Evolutionary conservation across 805 yeast genomes (phyloP), one percentile per base, ranked within the genome.

Genomic region (Candida germanica): DNA sequence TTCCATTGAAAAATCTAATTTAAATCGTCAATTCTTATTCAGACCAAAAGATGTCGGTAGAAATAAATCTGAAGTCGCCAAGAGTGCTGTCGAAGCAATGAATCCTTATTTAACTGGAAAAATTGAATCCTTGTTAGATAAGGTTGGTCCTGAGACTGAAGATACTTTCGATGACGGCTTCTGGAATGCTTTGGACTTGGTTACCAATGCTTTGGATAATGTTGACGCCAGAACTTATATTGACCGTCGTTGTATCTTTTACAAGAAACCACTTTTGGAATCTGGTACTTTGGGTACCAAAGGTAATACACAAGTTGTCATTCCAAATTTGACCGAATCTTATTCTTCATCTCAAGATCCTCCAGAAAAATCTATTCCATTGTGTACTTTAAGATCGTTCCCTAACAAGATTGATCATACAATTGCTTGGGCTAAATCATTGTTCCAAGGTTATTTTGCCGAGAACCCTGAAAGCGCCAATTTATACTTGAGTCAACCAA

Each of bases 381-480:
- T 93, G 54, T 93, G 99, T 75, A 93, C 99, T 2, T 73, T 93
- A 57, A 81, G 98, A 65, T 86, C 96, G 3, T 93, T 93, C 82
- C 99, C 99, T 39, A 86, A 88, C 64, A 91, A 91, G 65, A 93
- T 93, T 52, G 99, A 93, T 59, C 99, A 93, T 58, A 93, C 99
- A 1, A 93, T 93, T 65, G 98, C 98, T 5, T 93, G 99, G 99
- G 95, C 98, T 11, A 94, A 94, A 66, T 80, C 88, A 13, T 71
- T 87, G 56, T 93, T 93, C 74, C 93, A 85, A 70, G 96, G 93
- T 14, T 87, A 79, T 54, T 93, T 93, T 61, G 71, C 79, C 24
- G 96, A 91, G 42, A 74, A 87, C n/a, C 89, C 96, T 13, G 96
- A 87, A 61, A 87, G 87, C 52, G 98, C 89, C 37, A 93, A 93